Evolutionary conservation across 345 rosid species (phyloP).

Genomic region (Hibiscus mutabilis): DNA sequence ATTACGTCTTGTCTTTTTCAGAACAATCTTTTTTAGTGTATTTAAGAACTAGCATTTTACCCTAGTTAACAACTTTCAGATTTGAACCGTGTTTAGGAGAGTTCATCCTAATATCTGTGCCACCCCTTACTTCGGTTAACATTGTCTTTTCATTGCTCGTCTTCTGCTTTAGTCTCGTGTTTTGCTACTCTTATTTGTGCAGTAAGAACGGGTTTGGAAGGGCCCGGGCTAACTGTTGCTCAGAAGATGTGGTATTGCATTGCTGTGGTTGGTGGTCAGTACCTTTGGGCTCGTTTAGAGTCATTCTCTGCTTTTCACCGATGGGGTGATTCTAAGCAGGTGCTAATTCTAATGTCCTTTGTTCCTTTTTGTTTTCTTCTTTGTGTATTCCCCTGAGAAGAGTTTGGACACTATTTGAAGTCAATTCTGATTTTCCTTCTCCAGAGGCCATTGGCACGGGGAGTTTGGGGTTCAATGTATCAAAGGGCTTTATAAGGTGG

Average conservation of each 20-base stretch:
- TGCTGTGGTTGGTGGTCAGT: constrained; percentile 93
- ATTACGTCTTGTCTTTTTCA: no score
- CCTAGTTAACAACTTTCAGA: no score
- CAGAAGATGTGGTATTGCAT: constrained; percentile 91
- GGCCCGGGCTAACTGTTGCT: constrained; percentile 76
- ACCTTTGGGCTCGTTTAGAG: constrained; percentile 80
- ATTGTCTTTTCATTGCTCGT: neutral
- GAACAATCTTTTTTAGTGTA: no score
- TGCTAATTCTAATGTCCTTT: constrained; percentile 8
- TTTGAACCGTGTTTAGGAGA: no score
- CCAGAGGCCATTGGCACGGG: constrained; percentile 83
- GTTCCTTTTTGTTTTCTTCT: neutral
- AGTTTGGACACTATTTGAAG: neutral
- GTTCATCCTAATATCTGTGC: no score
- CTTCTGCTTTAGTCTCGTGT: neutral
- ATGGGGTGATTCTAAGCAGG: constrained; percentile 99
- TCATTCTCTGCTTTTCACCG: constrained; percentile 94
- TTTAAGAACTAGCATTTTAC: no score
- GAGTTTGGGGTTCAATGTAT: constrained; percentile 73
- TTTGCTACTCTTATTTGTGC: no score
- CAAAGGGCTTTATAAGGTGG: constrained; percentile 88
- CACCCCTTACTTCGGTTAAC: no score
- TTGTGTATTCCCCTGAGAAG: neutral
- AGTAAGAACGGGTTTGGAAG: constrained; percentile 95
- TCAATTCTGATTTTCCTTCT: constrained; percentile 11